Percentiles rank a stretch among this genome's conserved stretches.
These are phyloP conservation scores for Clitoria ternatea DNA, from an alignment of 306 rosid species.

Conservation along the genomic window DNA sequence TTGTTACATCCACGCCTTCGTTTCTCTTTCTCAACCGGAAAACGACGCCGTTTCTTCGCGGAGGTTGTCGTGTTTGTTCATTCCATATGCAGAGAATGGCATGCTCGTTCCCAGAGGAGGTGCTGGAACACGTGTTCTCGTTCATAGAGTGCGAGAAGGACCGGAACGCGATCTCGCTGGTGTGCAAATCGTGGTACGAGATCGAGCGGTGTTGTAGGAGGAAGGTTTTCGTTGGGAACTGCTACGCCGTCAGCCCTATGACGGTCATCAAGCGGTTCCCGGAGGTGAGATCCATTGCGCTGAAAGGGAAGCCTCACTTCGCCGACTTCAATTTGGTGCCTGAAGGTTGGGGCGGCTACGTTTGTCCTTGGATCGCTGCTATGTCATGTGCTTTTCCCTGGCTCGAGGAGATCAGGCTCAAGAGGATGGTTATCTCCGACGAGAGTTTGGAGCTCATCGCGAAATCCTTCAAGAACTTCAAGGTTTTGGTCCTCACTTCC, in stretches of 20 bases:
- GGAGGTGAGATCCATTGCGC: conserved; percentile 72
- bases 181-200: conserved; percentile 91
- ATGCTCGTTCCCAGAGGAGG: conserved; percentile 77
- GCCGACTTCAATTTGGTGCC: conserved; percentile 94
- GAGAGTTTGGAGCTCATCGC: conserved; percentile 74
- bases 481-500: conserved; percentile 66
- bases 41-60: conserved; percentile 21
- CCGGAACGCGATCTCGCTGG: conserved; percentile 77
- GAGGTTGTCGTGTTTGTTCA: neutral
- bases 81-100: conserved; percentile 53
- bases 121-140: conserved; percentile 81
- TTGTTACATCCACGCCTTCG: neutral
- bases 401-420: conserved; percentile 89
- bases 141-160: conserved; percentile 62
- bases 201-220: conserved; percentile 87
- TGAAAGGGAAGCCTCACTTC: conserved; percentile 93
- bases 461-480: conserved; percentile 73
- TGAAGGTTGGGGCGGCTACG: conserved; percentile 89
- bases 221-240: conserved; percentile 78
- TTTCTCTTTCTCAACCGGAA: neutral
- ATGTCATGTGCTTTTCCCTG: conserved; percentile 63
- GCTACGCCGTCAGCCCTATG: conserved; percentile 78
- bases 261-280: conserved; percentile 73
- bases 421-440: conserved; percentile 88
- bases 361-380: conserved; percentile 70